These are phyloP conservation scores for Candida ulmi DNA, from an alignment of 805 yeast species.

Conservation along the genomic window DNA sequence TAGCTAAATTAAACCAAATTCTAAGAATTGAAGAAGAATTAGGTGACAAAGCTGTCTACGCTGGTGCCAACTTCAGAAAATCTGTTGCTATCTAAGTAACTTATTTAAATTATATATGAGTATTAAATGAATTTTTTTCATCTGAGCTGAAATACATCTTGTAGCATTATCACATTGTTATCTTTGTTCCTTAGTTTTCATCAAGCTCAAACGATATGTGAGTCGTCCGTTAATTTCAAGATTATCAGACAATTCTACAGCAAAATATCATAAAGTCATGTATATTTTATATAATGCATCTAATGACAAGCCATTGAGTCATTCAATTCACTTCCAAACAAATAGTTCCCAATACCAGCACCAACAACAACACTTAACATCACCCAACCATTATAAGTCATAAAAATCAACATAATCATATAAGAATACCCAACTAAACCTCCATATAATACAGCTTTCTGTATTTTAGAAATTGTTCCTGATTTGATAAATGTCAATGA, in stretches of 20 bases:
- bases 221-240: no score
- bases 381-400: conserved; percentile 85
- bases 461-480: conserved; percentile 19
- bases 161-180: neutral
- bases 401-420: conserved; percentile 71
- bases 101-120: no score
- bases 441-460: conserved; percentile 47
- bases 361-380: conserved; percentile 72
- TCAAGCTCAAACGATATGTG: no score
- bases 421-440: conserved; percentile 66
- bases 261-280: neutral
- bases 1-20: conserved; percentile 98
- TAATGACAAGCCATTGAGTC: conserved; percentile 24
- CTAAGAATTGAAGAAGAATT: conserved; percentile 98
- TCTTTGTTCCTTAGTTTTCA: no score
- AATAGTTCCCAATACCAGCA: conserved; percentile 61
- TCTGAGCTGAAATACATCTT: neutral
- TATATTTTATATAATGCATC: neutral
- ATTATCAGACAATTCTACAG: no score
- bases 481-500: conserved; percentile 2
- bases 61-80: conserved; percentile 84
- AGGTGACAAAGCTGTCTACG: conserved; percentile 95
- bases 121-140: no score
- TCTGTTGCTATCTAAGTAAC: conserved; percentile 26
- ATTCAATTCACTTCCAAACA: conserved; percentile 41